Conservation (phyloP, 1,284 basidiomycete genomes). For the Leccinum subrobustum region DNA sequence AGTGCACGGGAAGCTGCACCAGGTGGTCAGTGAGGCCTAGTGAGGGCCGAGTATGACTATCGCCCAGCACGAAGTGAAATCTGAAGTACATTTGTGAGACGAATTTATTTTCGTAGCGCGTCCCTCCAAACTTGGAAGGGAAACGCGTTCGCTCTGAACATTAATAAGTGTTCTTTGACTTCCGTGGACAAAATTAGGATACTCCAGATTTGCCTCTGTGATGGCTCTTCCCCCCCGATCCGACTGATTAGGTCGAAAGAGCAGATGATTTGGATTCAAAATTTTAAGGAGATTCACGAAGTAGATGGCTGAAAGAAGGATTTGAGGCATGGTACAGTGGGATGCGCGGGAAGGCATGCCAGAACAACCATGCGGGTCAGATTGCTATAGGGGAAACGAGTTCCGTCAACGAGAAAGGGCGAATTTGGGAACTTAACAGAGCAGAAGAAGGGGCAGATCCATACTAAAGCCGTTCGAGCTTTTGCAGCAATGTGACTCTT, state of each 20-base stretch:
- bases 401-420: not conserved
- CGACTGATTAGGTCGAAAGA: not conserved
- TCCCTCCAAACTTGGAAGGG: not conserved
- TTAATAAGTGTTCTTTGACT: not conserved
- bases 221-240: not conserved
- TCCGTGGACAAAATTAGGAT: not conserved
- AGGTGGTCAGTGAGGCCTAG: not conserved
- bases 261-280: not conserved
- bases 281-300: not conserved
- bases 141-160: not conserved
- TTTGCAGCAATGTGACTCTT: too few species aligned
- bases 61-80: not conserved
- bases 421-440: too few species aligned
- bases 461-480: too few species aligned
- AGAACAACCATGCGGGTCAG: not conserved
- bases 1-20: not conserved
- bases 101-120: not conserved
- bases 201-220: not conserved
- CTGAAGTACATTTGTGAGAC: not conserved
- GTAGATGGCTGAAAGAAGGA: not conserved
- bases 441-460: too few species aligned
- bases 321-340: not conserved
- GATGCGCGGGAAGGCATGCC: not conserved
- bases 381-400: not conserved
- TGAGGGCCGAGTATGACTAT: not conserved